Conservation (phyloP, 2,329 filamentous ascomycete species). For the Arthrobotrys entomopaga region DNA sequence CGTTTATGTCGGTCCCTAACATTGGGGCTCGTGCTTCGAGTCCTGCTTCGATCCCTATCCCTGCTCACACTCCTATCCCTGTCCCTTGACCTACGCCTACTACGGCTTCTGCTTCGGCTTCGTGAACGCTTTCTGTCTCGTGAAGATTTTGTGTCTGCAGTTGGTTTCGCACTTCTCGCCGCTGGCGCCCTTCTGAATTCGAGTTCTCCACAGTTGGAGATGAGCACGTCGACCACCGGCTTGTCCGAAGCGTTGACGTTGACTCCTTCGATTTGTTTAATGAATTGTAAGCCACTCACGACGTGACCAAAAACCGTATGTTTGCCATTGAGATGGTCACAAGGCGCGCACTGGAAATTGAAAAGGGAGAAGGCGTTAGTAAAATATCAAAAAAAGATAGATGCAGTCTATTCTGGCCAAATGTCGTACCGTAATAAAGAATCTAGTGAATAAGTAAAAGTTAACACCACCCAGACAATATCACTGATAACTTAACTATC, state of each 20-base stretch:
- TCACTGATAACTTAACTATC: neutral
- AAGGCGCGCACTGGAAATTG: conserved; percentile 43
- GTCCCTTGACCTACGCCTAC: conserved; percentile 25
- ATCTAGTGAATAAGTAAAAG: conserved; percentile 19
- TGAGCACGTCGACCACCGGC: conserved; percentile 56
- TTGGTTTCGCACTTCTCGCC: neutral
- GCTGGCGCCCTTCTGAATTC: conserved; percentile 46
- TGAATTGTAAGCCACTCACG: conserved; percentile 73
- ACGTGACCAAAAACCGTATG: conserved; percentile 75
- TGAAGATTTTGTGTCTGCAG: conserved; percentile 34
- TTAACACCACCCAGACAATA: conserved; percentile 11
- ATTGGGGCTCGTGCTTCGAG: neutral
- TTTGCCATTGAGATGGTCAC: conserved; percentile 55
- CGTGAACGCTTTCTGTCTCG: conserved; percentile 25
- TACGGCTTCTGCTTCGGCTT: conserved; percentile 42
- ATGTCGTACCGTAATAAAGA: conserved; percentile 61
- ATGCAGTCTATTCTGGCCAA: conserved; percentile 66
- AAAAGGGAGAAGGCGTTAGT: conserved; percentile 17
- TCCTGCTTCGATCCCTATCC: conserved; percentile 21
- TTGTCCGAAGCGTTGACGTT: conserved; percentile 63
- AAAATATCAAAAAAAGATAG: neutral
- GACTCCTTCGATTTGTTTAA: conserved; percentile 73
- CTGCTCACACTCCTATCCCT: conserved; percentile 23
- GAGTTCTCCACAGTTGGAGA: conserved; percentile 57
- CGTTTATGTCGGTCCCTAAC: conserved; percentile 22